A percentile compares a stretch with the other conserved stretches of the same genome.
These are phyloP conservation scores for Verticillium nubilum DNA, from an alignment of 2,329 filamentous ascomycete genomes.

Conservation along the genomic window DNA sequence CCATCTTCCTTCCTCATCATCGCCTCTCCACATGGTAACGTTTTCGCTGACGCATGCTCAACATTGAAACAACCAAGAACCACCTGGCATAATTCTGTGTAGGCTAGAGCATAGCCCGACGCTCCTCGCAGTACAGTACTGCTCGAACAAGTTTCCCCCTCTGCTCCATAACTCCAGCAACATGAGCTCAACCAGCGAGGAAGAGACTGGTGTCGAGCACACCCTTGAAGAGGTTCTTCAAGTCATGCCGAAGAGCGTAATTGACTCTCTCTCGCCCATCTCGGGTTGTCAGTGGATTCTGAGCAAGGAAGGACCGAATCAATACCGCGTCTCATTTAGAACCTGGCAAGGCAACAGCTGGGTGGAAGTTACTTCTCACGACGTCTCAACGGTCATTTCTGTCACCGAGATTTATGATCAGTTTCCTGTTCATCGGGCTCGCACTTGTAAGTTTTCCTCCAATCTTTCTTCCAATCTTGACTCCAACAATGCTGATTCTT, in stretches of 20 bases:
- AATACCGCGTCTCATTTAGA: neutral
- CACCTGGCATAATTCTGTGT: too few species aligned
- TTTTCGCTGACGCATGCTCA: too few species aligned
- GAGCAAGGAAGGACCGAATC: neutral
- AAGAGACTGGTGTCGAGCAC: neutral
- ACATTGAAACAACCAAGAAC: too few species aligned
- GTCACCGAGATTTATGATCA: neutral
- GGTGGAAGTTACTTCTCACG: neutral
- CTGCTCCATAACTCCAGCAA: neutral
- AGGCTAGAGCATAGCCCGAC: too few species aligned
- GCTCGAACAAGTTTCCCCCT: too few species aligned
- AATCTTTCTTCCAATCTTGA: too few species aligned
- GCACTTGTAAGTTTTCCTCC: neutral
- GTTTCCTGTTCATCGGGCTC: conserved; percentile 1
- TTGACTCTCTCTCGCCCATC: neutral
- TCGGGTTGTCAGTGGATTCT: neutral
- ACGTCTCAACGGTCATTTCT: neutral
- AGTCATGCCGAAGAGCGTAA: neutral
- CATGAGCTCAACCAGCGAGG: neutral
- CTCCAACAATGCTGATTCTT: neutral
- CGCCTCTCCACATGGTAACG: too few species aligned
- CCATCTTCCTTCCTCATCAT: too few species aligned
- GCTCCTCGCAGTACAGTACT: too few species aligned
- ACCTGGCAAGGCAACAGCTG: neutral
- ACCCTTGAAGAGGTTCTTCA: neutral